A percentile compares a stretch with the other conserved stretches of the same genome.
Evolutionary conservation across 2,329 filamentous ascomycete genomes (phyloP).

Genomic region (Aspergillus aculeatinus): DNA sequence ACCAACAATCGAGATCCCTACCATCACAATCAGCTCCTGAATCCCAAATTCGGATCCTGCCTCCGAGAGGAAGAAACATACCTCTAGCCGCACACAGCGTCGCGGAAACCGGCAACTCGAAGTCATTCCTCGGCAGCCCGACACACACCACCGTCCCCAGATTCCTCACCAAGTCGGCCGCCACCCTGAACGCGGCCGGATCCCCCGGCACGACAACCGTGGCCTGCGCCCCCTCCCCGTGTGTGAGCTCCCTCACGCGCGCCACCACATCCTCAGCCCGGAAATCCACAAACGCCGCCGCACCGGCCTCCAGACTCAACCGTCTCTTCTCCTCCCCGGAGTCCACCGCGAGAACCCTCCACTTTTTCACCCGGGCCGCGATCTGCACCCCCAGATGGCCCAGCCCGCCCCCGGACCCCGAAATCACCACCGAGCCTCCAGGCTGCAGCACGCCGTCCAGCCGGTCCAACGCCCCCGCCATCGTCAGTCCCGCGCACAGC

Average conservation of each 20-base stretch:
- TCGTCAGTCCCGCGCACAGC: conserved; percentile 67
- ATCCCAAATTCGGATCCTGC: conserved; percentile 31
- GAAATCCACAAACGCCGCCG: conserved; percentile 66
- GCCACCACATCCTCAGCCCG: conserved; percentile 52
- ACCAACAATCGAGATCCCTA: conserved; percentile 48
- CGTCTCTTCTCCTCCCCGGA: conserved; percentile 60
- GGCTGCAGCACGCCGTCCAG: conserved; percentile 51
- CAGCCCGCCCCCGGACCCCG: conserved; percentile 62
- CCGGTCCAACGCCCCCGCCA: conserved; percentile 65
- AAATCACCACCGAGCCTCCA: conserved; percentile 61
- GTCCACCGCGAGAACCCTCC: conserved; percentile 66
- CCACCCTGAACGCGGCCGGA: conserved; percentile 53
- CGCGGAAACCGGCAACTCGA: conserved; percentile 16
- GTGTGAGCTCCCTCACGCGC: conserved; percentile 58
- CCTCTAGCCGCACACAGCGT: no score
- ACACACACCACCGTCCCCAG: conserved; percentile 54
- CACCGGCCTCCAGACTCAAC: conserved; percentile 56
- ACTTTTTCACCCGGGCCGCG: conserved; percentile 59
- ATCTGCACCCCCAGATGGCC: conserved; percentile 65
- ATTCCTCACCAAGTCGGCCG: conserved; percentile 49
- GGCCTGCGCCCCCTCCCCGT: conserved; percentile 60
- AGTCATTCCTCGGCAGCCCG: conserved; percentile 51
- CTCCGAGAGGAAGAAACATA: no score
- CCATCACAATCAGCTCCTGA: conserved; percentile 47
- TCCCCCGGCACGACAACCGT: conserved; percentile 58